phyloP scores from a whole-genome alignment of 129 eudicot species.

The Pulicaria dysenterica region DNA sequence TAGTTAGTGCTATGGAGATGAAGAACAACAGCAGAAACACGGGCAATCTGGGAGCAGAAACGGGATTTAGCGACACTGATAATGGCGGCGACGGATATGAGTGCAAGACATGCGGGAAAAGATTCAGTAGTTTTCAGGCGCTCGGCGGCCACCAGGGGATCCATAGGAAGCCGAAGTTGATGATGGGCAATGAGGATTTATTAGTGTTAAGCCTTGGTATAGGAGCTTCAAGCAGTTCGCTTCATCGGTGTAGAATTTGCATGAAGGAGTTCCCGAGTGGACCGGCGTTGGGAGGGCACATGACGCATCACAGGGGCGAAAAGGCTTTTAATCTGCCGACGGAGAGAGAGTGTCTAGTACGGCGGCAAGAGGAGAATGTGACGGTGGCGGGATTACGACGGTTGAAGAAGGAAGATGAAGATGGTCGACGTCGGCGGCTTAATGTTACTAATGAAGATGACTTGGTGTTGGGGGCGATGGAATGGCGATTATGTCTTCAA shows the following conservation, averaged over 20 bases:
- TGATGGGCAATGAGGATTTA: neutral
- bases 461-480: slow-evolving; percentile 23
- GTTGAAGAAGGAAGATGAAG: slow-evolving; percentile 1
- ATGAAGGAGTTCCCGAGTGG: slow-evolving; percentile 24
- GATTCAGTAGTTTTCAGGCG: slow-evolving; percentile 30
- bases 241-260: slow-evolving; percentile 25
- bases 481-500: slow-evolving; percentile 3
- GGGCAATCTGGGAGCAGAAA: no score
- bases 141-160: slow-evolving; percentile 34
- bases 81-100: neutral
- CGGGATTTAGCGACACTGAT: no score
- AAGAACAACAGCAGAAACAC: no score
- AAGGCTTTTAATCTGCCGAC: neutral
- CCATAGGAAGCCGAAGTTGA: slow-evolving; percentile 8
- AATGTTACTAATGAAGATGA: neutral
- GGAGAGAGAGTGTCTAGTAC: neutral
- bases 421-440: neutral
- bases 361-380: neutral
- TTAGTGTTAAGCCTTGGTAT: neutral
- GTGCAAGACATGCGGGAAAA: slow-evolving; percentile 28
- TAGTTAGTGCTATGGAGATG: no score
- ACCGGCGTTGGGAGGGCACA: slow-evolving; percentile 40
- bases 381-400: neutral
- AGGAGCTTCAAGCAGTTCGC: neutral
- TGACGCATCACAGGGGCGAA: slow-evolving; percentile 18